Percentiles rank a stretch among this genome's conserved stretches.
Conservation (phyloP, 2,329 filamentous ascomycete species). For the Botryotinia convoluta region DNA sequence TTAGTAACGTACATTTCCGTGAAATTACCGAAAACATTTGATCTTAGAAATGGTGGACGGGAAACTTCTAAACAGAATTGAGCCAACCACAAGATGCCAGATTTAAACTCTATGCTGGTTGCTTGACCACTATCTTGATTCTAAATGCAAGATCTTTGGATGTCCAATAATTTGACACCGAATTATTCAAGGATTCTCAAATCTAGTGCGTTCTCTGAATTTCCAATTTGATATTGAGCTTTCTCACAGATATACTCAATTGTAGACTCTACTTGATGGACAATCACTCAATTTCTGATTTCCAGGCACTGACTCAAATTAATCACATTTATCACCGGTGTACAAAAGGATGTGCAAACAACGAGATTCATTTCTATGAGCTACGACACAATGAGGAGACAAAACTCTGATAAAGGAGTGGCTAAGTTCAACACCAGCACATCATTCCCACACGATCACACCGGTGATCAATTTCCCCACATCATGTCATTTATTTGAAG, state of each 20-base stretch:
- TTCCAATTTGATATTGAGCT: no score
- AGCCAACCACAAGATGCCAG: background rate
- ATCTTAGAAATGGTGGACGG: background rate
- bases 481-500: background rate
- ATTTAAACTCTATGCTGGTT: background rate
- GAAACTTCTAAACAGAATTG: background rate
- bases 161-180: background rate
- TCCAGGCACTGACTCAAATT: background rate
- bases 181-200: background rate
- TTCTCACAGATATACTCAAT: background rate
- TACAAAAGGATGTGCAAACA: background rate
- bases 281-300: background rate
- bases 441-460: background rate
- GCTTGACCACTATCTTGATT: background rate
- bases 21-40: background rate
- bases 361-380: background rate
- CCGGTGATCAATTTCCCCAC: background rate
- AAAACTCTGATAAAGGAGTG: background rate
- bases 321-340: background rate
- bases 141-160: background rate
- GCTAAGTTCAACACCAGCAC: background rate
- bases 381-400: background rate
- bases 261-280: background rate
- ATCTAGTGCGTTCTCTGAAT: background rate
- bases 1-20: background rate